Evolutionary conservation across 106 monocot genomes (phyloP).

Genomic region (Triglochin maritima): DNA sequence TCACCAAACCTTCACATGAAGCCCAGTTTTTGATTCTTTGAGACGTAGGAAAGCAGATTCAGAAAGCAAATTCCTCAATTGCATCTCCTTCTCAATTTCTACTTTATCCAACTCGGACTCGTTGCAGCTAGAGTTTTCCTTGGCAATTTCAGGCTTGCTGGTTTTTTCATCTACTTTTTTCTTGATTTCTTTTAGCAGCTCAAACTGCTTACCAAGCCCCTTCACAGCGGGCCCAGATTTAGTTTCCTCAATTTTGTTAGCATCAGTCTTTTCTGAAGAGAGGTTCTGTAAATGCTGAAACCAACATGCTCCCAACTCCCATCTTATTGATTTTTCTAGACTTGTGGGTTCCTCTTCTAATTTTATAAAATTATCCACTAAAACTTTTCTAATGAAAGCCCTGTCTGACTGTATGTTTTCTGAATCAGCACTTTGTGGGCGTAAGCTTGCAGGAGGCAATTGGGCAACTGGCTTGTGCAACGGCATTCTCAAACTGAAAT

Average conservation of each 20-base stretch:
- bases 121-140: slow-evolving; percentile 22
- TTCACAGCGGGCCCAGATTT: slow-evolving; percentile 65
- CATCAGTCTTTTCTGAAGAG: slow-evolving; percentile 39
- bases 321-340: slow-evolving; percentile 45
- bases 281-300: slow-evolving; percentile 75
- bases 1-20: slow-evolving; percentile 70
- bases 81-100: slow-evolving; percentile 30
- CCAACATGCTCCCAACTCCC: slow-evolving; percentile 99
- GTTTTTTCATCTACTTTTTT: slow-evolving; percentile 57
- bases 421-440: slow-evolving; percentile 18
- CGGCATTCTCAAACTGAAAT: slow-evolving; percentile 71
- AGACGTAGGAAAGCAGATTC: slow-evolving; percentile 63
- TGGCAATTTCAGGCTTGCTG: slow-evolving; percentile 22
- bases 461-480: slow-evolving; percentile 41
- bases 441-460: slow-evolving; percentile 13
- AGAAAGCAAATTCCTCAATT: slow-evolving; percentile 51
- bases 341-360: slow-evolving; percentile 35
- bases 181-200: slow-evolving; percentile 74
- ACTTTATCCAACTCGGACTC: slow-evolving; percentile 6
- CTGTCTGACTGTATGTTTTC: slow-evolving; percentile 29
- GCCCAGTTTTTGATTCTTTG: slow-evolving; percentile 75
- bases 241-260: slow-evolving; percentile 49
- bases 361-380: slow-evolving; percentile 44
- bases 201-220: slow-evolving; percentile 83
- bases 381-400: slow-evolving; percentile 28